Evolutionary conservation across 2,329 filamentous ascomycete species (phyloP), one percentile per base, ranked within the genome.

Genomic region (Fusarium agapanthi): DNA sequence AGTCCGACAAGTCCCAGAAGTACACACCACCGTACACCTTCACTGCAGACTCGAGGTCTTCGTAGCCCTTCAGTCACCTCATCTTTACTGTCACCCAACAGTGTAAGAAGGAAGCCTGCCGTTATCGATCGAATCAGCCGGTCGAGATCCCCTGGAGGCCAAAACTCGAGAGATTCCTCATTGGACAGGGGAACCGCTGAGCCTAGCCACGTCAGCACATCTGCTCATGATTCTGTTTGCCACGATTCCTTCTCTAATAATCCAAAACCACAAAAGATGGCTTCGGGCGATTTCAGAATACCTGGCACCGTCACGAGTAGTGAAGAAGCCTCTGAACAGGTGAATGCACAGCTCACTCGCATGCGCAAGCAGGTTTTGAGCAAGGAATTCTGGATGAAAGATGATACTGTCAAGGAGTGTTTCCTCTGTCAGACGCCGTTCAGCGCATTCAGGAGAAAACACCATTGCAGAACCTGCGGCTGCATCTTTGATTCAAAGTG

Each of bases 321-420:
- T 38, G 88, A 90, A 74, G 87, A 87, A 6, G 87, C 86, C 10
- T 86, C 88, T 5, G 89, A 89, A 66, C 84, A 86, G 54, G 89
- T 91, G 65, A 91, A 85, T 75, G 87, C 88, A 14, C 87, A 88
- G 61, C 83, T 92, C 12, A 89, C 90, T 55, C 91, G 93, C 75
- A 92, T 97, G 86, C 90, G 92, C 70, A 93, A 94, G 77, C 95
- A 95, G 78, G 91, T 99, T 13, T 84, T 98, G 50, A 97, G 93
- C 80, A 96, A 95, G 78, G 95, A 98, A 75, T 98, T 97, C 76
- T 98, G 95, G 96, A 99, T 99, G 96, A 93, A 95, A 67, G 96
- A 99, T 79, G 96, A 98, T 79, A 98, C 97, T 71, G 97, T 95
- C 67, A 98, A 97, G 80, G 95, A 98, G 77, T 99, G 96, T 79